Evolutionary conservation across 371 early-diverging fungal genomes (phyloP), one percentile per base, ranked within the genome.

Genomic region (Saksenaea oblongispora): DNA sequence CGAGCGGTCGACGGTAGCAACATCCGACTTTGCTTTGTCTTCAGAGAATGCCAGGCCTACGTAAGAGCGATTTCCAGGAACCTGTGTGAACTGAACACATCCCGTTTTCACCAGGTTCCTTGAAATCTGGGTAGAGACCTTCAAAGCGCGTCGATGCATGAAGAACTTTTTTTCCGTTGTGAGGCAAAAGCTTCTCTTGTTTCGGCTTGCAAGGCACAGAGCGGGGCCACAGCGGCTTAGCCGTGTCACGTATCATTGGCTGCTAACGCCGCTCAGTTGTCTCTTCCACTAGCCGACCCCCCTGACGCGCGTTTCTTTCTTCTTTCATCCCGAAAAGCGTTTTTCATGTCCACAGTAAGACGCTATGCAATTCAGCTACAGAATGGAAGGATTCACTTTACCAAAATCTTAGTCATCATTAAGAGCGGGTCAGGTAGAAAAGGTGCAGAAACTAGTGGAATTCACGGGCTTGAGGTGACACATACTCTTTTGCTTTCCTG

Each of bases 391-490:
- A 61, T 41, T 41, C n/a, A 41, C 18, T 13, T 41, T 41, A 41
- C 18, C 13, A 17, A 67, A 64, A 54, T 53, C 64, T 24, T 57
- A 63, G 47, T 62, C 59, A 56, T 60, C 69, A 15, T 26, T 41
- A 41, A 14, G 35, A 34, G 10, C 18, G 18, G 10, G 67, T 22
- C 80, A 83, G 63, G 59, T 65, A 26, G 83, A 86, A 42, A 85
- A 82, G 61, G 69, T 83, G 5, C 68, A 67, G 24, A 80, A 84
- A 64, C 74, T 88, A 53, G 74, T 78, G 66, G 67, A 78, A 10
- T 72, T 87, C 61, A 81, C 86, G 18, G 67, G 66, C 31, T 63
- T 84, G 24, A 82, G 74, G 87, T 85, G 75, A 26, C 53, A 39
- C 24, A 18, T 10, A 5, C 31, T 28, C 24, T 56, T 28, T 42